Evolutionary conservation across 2,329 filamentous ascomycete genomes (phyloP).

Genomic region (Chrysoporthe deuterocubensis): DNA sequence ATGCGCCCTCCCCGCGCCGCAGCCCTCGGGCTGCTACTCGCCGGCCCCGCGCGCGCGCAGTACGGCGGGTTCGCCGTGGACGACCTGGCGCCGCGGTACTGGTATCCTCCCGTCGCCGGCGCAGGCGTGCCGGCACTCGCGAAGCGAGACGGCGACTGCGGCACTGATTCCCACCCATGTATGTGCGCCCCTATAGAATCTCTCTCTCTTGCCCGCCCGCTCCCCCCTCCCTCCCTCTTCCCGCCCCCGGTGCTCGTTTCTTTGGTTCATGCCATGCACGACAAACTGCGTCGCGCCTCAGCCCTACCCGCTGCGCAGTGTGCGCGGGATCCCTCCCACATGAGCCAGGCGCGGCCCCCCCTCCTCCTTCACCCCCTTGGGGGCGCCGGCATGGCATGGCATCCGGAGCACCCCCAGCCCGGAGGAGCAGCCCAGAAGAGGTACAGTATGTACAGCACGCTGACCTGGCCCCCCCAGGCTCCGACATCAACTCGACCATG

Average conservation of each 20-base stretch:
- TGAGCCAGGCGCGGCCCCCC: too few species aligned
- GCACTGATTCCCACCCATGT: conserved; percentile 15
- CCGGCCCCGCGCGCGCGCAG: conserved; percentile 14
- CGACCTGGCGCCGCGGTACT: conserved; percentile 13
- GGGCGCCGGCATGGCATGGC: not conserved
- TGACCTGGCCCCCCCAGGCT: conserved; percentile 26
- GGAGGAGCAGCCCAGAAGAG: too few species aligned
- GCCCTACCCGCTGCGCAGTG: conserved; percentile 3
- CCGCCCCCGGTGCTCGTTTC: not conserved
- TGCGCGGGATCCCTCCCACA: not conserved
- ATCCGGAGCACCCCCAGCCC: too few species aligned
- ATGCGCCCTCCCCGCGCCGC: conserved; percentile 22
- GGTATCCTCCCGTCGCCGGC: conserved; percentile 4
- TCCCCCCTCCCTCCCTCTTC: not conserved
- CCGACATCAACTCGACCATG: conserved; percentile 35
- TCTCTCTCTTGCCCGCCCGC: not conserved
- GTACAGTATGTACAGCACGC: not conserved
- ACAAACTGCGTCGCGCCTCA: not conserved
- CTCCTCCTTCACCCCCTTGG: not conserved
- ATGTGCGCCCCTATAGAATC: not conserved
- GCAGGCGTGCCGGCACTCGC: conserved; percentile 14
- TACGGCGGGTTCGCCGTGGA: conserved; percentile 17
- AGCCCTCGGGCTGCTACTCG: not conserved
- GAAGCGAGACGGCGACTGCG: conserved; percentile 24
- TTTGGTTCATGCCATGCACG: not conserved